Percentiles rank a stretch among this genome's conserved stretches.
Evolutionary conservation across 2,329 filamentous ascomycete species (phyloP).

Genomic region (Cercospora berteroae): DNA sequence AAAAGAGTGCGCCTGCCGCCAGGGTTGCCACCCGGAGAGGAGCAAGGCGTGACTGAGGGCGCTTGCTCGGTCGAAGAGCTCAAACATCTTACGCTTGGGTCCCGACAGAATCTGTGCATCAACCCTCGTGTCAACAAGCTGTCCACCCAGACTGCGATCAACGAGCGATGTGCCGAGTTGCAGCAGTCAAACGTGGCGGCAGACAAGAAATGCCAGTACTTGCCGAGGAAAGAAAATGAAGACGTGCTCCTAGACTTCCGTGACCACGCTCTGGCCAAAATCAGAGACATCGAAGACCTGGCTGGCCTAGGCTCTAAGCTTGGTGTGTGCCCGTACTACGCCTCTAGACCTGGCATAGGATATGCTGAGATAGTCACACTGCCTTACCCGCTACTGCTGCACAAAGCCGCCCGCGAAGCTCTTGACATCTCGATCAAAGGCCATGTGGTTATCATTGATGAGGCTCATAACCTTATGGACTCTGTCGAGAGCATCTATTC

Average conservation of each 20-base stretch:
- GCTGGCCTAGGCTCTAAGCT: conserved; percentile 73
- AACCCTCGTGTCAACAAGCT: conserved; percentile 77
- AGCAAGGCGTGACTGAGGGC: background rate
- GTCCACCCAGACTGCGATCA: conserved; percentile 73
- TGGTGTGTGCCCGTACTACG: conserved; percentile 90
- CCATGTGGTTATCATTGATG: conserved; percentile 92
- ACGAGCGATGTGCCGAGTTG: conserved; percentile 86
- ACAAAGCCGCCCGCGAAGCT: conserved; percentile 82
- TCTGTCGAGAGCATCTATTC: conserved; percentile 86
- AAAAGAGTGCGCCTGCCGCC: conserved; percentile 74
- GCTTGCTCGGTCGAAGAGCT: conserved; percentile 55
- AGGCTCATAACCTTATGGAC: conserved; percentile 97
- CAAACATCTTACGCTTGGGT: conserved; percentile 81
- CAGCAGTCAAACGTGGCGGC: conserved; percentile 67
- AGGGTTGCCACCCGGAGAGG: conserved; percentile 50
- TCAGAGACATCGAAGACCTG: conserved; percentile 93
- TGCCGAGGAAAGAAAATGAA: conserved; percentile 75
- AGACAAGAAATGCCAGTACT: conserved; percentile 69
- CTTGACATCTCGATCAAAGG: conserved; percentile 80
- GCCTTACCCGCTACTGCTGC: conserved; percentile 85
- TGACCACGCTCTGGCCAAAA: conserved; percentile 76
- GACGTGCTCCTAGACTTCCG: conserved; percentile 74
- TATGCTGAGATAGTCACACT: conserved; percentile 78
- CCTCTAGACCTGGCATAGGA: conserved; percentile 79
- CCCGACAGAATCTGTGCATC: conserved; percentile 84